Evolutionary conservation across 2,329 filamentous ascomycete species (phyloP).

Genomic region (Teratosphaeria nubilosa): DNA sequence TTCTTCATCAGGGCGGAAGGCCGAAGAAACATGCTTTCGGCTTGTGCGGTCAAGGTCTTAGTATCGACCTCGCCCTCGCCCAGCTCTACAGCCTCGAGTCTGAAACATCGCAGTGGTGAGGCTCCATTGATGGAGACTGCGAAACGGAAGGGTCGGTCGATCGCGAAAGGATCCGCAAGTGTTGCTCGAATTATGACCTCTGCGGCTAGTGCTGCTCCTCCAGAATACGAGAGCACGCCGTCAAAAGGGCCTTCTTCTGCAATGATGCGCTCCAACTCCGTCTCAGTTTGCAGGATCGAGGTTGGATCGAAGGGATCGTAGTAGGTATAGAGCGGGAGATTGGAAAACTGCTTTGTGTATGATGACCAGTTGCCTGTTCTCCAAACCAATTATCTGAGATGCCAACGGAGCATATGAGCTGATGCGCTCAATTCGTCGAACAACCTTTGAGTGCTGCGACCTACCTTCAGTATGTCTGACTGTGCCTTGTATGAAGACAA

Average conservation of each 20-base stretch:
- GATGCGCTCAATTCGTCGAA: not conserved
- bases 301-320: conserved; percentile 9
- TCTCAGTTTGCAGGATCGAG: conserved; percentile 7
- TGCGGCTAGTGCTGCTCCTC: conserved; percentile 7
- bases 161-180: conserved; percentile 3
- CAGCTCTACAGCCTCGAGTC: conserved; percentile 4
- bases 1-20: conserved; percentile 6
- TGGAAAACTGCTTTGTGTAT: conserved; percentile 6
- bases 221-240: conserved; percentile 5
- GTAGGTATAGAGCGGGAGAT: conserved; percentile 9
- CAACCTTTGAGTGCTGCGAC: not conserved
- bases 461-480: conserved; percentile 6
- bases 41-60: conserved; percentile 1
- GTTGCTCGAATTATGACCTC: conserved; percentile 1
- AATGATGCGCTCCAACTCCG: conserved; percentile 5
- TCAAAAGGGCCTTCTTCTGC: conserved; percentile 8
- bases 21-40: conserved; percentile 8
- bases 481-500: conserved; percentile 6
- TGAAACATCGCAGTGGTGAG: conserved; percentile 6
- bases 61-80: conserved; percentile 1
- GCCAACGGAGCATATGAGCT: not conserved
- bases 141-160: conserved; percentile 6
- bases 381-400: not conserved
- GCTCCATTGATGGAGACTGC: conserved; percentile 9
- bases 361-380: conserved; percentile 8